A percentile compares a stretch with the other conserved stretches of the same genome.
phyloP scores from a whole-genome alignment of 176 grass and related monocot genomes.

The Guadua angustifolia region DNA sequence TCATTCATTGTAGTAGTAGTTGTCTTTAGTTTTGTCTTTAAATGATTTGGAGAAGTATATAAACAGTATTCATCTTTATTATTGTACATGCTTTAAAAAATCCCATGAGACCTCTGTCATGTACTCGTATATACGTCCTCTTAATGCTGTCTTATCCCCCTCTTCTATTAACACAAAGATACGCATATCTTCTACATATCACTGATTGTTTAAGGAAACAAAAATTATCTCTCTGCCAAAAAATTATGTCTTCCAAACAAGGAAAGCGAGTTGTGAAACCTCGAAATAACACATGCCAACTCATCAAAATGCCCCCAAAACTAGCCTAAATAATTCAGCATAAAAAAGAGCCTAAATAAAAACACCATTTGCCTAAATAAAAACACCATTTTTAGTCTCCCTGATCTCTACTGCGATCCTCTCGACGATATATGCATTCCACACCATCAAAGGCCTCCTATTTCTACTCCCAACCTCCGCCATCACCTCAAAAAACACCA shows the following conservation, averaged over 20 bases:
- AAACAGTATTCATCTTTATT: too few species aligned
- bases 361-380: conserved; percentile 44
- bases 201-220: too few species aligned
- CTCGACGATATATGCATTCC: conserved; percentile 33
- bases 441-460: conserved; percentile 27
- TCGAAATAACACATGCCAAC: conserved; percentile 16
- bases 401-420: conserved; percentile 36
- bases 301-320: not conserved
- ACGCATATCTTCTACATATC: too few species aligned
- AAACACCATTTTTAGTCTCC: conserved; percentile 54
- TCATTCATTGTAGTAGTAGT: too few species aligned
- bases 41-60: too few species aligned
- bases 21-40: too few species aligned
- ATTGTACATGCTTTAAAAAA: too few species aligned
- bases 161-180: too few species aligned
- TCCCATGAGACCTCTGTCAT: too few species aligned
- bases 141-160: too few species aligned
- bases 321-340: conserved; percentile 7
- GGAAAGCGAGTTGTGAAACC: not conserved
- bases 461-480: conserved; percentile 40
- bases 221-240: too few species aligned
- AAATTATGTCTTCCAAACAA: not conserved
- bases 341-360: conserved; percentile 30
- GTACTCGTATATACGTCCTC: too few species aligned
- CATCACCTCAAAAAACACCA: conserved; percentile 40